phyloP scores from a whole-genome alignment of 2,329 filamentous ascomycete species.

The Hymenoscyphus salicellus region DNA sequence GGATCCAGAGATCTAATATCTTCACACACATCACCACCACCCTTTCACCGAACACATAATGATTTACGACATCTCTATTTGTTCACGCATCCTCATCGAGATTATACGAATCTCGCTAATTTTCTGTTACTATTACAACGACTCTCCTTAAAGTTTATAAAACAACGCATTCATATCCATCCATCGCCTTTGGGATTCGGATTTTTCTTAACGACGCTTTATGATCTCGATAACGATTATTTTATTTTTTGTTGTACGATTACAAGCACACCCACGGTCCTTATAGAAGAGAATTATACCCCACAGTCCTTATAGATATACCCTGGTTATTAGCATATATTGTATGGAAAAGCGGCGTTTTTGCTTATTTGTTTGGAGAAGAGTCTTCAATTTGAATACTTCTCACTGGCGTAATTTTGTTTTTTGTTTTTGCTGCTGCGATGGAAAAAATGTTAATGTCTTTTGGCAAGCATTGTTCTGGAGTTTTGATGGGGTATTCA shows the following conservation, averaged over 20 bases:
- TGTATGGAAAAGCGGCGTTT: constrained; percentile 25
- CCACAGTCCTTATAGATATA: constrained; percentile 33
- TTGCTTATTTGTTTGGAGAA: not conserved
- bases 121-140: constrained; percentile 19
- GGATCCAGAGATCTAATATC: constrained; percentile 33
- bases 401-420: not conserved
- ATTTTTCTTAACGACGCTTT: constrained; percentile 26
- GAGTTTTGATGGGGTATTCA: not conserved
- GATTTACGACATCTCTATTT: constrained; percentile 21
- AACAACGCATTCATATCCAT: constrained; percentile 12
- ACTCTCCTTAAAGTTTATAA: constrained; percentile 24
- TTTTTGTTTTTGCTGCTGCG: not conserved
- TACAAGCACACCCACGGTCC: constrained; percentile 23
- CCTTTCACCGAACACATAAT: constrained; percentile 10
- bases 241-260: constrained; percentile 32
- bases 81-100: constrained; percentile 15
- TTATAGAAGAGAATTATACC: constrained; percentile 10
- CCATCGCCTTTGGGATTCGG: not conserved
- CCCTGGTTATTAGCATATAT: constrained; percentile 29
- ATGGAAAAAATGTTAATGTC: constrained; percentile 2
- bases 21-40: constrained; percentile 6
- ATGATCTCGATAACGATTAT: constrained; percentile 31
- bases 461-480: not conserved
- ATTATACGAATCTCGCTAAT: constrained; percentile 25
- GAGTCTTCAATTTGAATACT: no score